Base-by-base conservation (phyloP, 2,329 filamentous ascomycete species). In the Exserohilum rostratum region DNA sequence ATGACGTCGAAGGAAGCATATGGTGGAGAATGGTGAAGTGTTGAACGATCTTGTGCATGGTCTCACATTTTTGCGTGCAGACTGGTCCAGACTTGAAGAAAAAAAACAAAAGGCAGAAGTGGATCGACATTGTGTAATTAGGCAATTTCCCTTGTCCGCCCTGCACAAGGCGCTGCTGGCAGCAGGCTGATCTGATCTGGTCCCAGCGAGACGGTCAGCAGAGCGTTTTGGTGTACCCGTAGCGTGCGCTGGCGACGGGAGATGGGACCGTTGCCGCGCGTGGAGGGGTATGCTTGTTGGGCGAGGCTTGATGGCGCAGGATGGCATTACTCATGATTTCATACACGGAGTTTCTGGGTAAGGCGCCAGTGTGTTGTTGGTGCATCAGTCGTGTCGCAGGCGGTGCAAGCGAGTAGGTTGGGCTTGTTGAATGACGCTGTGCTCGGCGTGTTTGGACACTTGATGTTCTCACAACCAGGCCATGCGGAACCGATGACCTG, bases 231-330 rank as follows among this genome's bases (percentile, higher is more conserved):
- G 54, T 60, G 56, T 46, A 43, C 17, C 44, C 46, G 46, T 60
- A 57, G 59, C 61, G 56, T 63, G 58, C 48, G 39, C 50, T 42
- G 39, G 44, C 30, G 33, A 44, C 56, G 62, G 62, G 54, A 57
- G 53, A 58, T 47, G 56, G n/a, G 50, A 49, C 65, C 64, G 62
- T 45, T 50, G 50, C 64, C 64, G 61, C 65, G 61, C 17, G 49
- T 27, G 52, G 51, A 53, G 58, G 62, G 45, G 46, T 35, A 58
- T 63, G 64, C 62, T 55, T 60, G 61, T 42, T 29, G 18, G 25
- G 33, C 22, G 35, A 49, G 42, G 35, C 38, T 52, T 52, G 48
- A 52, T 42, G 49, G 55, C 38, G 51, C 47, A 46, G 35, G 49
- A 25, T n/a, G 42, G 30, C 55, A 54, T 45, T 42, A 53, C 48